A percentile compares a stretch with the other conserved stretches of the same genome.
These are phyloP conservation scores for Gillenia trifoliata DNA, from an alignment of 306 rosid genomes.

Conservation along the genomic window DNA sequence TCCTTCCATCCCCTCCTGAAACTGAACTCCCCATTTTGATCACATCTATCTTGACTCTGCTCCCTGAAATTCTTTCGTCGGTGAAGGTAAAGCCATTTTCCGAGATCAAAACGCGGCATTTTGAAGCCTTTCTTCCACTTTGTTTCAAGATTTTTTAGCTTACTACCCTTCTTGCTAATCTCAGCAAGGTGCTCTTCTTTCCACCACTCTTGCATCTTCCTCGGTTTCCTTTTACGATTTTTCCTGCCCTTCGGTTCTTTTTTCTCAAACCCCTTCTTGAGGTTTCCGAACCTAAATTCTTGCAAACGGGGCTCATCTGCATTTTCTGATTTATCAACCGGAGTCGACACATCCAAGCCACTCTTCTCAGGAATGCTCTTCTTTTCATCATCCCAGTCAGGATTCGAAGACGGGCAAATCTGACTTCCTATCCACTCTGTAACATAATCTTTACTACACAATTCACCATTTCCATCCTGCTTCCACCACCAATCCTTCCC, in stretches of 20 bases:
- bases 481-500: conserved; percentile 99
- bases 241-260: conserved; percentile 50
- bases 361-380: conserved; percentile 46
- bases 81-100: conserved; percentile 51
- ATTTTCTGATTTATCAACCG: conserved; percentile 43
- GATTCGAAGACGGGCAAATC: conserved; percentile 69
- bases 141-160: conserved; percentile 40
- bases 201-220: conserved; percentile 99
- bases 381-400: conserved; percentile 80
- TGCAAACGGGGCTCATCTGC: conserved; percentile 37
- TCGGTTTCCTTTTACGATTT: conserved; percentile 52
- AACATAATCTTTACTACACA: conserved; percentile 87
- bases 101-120: conserved; percentile 69
- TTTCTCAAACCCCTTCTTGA: conserved; percentile 32
- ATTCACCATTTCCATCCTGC: conserved; percentile 79
- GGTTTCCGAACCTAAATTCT: conserved; percentile 28
- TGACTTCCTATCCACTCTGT: conserved; percentile 98
- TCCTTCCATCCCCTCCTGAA: conserved; percentile 88
- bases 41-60: conserved; percentile 39
- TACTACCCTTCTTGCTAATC: conserved; percentile 64
- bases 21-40: conserved; percentile 77
- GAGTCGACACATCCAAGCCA: conserved; percentile 38
- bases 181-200: conserved; percentile 88
- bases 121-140: conserved; percentile 71
- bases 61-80: conserved; percentile 39